A percentile compares a stretch with the other conserved stretches of the same genome.
phyloP scores from a whole-genome alignment of 2,329 filamentous ascomycete genomes.

The Aspergillus sp. region DNA sequence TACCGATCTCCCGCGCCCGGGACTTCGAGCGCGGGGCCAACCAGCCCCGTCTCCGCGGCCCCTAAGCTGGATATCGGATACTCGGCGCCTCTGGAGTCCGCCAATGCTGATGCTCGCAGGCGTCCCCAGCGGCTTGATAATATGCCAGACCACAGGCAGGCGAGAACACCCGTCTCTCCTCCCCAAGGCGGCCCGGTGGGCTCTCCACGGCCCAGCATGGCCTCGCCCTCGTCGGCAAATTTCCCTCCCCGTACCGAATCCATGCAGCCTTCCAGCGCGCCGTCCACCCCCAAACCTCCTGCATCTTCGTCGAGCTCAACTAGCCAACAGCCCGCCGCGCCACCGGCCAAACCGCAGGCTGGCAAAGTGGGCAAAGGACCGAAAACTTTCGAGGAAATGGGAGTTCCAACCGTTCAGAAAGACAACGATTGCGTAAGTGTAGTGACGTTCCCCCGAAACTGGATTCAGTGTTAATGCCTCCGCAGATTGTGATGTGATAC shows the following conservation, averaged over 20 bases:
- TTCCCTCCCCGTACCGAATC: conserved; percentile 36
- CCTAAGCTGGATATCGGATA: conserved; percentile 49
- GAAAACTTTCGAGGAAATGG: conserved; percentile 98
- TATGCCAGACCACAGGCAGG: conserved; percentile 30
- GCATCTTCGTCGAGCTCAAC: conserved; percentile 27
- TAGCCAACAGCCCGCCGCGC: conserved; percentile 36
- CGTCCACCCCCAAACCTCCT: conserved; percentile 42
- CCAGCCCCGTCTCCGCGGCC: conserved; percentile 31
- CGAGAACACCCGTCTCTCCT: conserved; percentile 30
- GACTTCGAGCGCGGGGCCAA: conserved; percentile 28
- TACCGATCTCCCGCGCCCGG: conserved; percentile 35
- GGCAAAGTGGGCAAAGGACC: conserved; percentile 69
- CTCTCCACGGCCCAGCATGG: conserved; percentile 25
- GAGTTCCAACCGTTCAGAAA: conserved; percentile 77
- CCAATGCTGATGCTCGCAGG: conserved; percentile 30
- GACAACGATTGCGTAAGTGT: conserved; percentile 84
- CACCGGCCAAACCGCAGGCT: conserved; percentile 27
- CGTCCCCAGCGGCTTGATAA: conserved; percentile 31
- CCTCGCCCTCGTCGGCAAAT: conserved; percentile 31
- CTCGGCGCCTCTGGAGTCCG: conserved; percentile 45
- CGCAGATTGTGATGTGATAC: conserved; percentile 45
- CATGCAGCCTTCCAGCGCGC: conserved; percentile 30
- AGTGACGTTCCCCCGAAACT: not conserved
- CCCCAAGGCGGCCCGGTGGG: conserved; percentile 21
- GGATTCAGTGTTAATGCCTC: conserved; percentile 10